Percentiles rank a stretch among this genome's conserved stretches.
phyloP scores from a whole-genome alignment of 495 filamentous ascomycete species.

The Chlorociboria aeruginascens region DNA sequence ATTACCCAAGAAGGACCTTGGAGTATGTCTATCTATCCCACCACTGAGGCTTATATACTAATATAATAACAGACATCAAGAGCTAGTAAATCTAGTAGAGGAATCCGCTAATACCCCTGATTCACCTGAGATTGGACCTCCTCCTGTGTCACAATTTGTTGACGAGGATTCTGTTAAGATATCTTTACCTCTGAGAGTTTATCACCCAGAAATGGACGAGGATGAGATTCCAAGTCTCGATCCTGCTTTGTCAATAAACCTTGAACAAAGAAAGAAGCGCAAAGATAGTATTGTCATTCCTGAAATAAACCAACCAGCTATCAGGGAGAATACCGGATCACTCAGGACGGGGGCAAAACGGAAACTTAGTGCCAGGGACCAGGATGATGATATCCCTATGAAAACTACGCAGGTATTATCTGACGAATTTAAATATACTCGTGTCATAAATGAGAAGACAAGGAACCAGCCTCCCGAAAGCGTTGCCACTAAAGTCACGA shows the following conservation, averaged over 20 bases:
- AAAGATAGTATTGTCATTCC: slow-evolving; percentile 27
- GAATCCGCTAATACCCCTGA: slow-evolving; percentile 32
- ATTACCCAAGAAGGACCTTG: slow-evolving; percentile 58
- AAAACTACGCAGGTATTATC: slow-evolving; percentile 16
- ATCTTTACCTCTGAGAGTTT: slow-evolving; percentile 23
- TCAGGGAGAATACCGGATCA: slow-evolving; percentile 2
- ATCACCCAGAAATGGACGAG: slow-evolving; percentile 1
- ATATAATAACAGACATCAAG: slow-evolving; percentile 25
- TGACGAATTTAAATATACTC: slow-evolving; percentile 38
- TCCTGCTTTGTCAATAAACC: slow-evolving; percentile 27
- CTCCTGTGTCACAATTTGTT: slow-evolving; percentile 50
- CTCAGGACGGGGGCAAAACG: slow-evolving; percentile 45
- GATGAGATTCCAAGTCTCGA: slow-evolving; percentile 14
- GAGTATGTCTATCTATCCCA: slow-evolving; percentile 41
- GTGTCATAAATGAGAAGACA: slow-evolving; percentile 5
- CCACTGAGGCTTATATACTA: slow-evolving; percentile 8
- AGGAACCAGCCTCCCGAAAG: slow-evolving; percentile 13
- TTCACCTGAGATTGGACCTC: slow-evolving; percentile 56
- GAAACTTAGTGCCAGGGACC: slow-evolving; percentile 46
- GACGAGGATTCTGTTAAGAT: slow-evolving; percentile 50
- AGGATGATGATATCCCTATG: slow-evolving; percentile 23
- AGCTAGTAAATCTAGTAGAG: slow-evolving; percentile 28
- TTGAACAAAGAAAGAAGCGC: slow-evolving; percentile 39
- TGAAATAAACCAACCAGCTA: background rate
- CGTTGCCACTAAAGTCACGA: background rate